Evolutionary conservation across 2,329 filamentous ascomycete genomes (phyloP).

Genomic region (Ophiocordyceps camponoti-saundersi): DNA sequence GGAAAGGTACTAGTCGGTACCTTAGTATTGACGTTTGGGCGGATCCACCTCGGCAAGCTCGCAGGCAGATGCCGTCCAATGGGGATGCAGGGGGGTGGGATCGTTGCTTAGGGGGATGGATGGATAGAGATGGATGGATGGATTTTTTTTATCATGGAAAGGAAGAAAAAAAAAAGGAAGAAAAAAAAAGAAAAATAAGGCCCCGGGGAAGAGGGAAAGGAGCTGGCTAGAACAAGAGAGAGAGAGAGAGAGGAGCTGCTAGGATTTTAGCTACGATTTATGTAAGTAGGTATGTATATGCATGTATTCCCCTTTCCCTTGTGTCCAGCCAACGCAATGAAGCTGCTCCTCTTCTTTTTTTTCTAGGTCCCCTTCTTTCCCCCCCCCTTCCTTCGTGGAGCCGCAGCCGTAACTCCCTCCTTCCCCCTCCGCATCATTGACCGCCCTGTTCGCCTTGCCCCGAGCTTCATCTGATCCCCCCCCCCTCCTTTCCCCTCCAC

Average conservation of each 20-base stretch:
- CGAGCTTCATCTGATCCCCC: background rate
- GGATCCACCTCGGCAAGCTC: slow-evolving; percentile 17
- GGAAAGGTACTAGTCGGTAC: slow-evolving; percentile 4
- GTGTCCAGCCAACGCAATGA: slow-evolving; percentile 9
- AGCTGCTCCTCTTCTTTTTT: slow-evolving; percentile 9
- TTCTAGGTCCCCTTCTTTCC: background rate
- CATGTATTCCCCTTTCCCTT: too few relatives aligned
- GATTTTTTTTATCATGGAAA: background rate
- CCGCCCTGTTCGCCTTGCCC: slow-evolving; percentile 1
- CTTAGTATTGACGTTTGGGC: slow-evolving; percentile 13
- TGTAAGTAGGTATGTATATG: too few relatives aligned
- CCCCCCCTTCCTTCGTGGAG: slow-evolving; percentile 2
- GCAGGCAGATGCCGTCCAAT: slow-evolving; percentile 17
- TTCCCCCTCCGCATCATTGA: background rate
- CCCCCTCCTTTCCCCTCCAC: background rate
- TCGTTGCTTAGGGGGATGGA: too few relatives aligned
- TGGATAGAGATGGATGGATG: too few relatives aligned
- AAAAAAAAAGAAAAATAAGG: slow-evolving; percentile 16
- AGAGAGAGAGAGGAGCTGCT: too few relatives aligned
- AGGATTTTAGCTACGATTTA: too few relatives aligned
- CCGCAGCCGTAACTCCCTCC: slow-evolving; percentile 4
- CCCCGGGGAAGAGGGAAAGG: slow-evolving; percentile 15
- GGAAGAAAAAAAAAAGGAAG: background rate
- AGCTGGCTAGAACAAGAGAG: slow-evolving; percentile 13
- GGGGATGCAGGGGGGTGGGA: slow-evolving; percentile 7